phyloP scores from a whole-genome alignment of 1,284 basidiomycete species.

The Ceratobasidium sp. region DNA sequence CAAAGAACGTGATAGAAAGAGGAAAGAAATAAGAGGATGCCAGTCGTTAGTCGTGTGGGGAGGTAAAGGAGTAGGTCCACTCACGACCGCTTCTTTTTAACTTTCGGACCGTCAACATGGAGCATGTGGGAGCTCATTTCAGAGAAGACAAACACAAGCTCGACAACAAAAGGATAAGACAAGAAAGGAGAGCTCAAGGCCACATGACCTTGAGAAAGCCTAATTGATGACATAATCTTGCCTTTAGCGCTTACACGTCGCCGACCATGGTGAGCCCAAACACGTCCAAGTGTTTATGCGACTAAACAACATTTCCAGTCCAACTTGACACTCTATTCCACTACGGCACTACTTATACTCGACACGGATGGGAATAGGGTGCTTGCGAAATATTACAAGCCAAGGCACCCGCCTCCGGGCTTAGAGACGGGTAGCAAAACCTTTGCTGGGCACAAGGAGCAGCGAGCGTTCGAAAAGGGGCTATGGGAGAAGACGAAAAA shows the following conservation, averaged over 20 bases:
- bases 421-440: slow-evolving; percentile 70
- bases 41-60: slow-evolving; percentile 24
- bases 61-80: neutral
- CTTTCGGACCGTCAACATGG: slow-evolving; percentile 11
- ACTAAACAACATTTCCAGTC: slow-evolving; percentile 55
- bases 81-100: slow-evolving; percentile 46
- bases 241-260: slow-evolving; percentile 10
- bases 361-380: slow-evolving; percentile 96
- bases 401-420: slow-evolving; percentile 70
- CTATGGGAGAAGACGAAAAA: slow-evolving; percentile 96
- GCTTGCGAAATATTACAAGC: slow-evolving; percentile 94
- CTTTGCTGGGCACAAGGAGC: slow-evolving; percentile 86
- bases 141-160: neutral
- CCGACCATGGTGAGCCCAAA: slow-evolving; percentile 33
- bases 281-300: neutral
- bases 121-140: slow-evolving; percentile 28
- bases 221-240: neutral
- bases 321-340: slow-evolving; percentile 89
- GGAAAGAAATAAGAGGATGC: slow-evolving; percentile 8
- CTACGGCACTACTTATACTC: slow-evolving; percentile 90
- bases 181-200: slow-evolving; percentile 11
- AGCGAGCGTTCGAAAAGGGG: slow-evolving; percentile 94
- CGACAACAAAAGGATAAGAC: slow-evolving; percentile 30
- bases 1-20: slow-evolving; percentile 22
- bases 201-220: neutral